A percentile compares a stretch with the other conserved stretches of the same genome.
Conservation (phyloP, 495 filamentous ascomycete genomes). For the Neurospora sp. region DNA sequence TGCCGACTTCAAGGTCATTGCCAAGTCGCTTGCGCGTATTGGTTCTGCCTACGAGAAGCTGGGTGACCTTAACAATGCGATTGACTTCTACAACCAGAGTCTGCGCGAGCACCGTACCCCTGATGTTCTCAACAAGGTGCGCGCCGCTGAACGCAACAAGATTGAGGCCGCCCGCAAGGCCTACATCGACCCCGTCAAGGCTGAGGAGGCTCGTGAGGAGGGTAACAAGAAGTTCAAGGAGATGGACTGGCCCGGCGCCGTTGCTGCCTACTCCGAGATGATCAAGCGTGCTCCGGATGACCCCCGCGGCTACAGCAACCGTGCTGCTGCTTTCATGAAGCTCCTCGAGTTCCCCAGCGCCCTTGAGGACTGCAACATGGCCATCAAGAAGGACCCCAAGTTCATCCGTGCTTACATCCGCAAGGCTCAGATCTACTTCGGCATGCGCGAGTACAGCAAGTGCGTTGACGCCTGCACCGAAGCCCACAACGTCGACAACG, state of each 20-base stretch:
- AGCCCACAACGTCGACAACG: conserved; percentile 63
- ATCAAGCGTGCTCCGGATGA: conserved; percentile 89
- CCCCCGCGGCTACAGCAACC: conserved; percentile 92
- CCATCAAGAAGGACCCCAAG: conserved; percentile 79
- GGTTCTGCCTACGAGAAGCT: conserved; percentile 84
- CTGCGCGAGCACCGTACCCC: conserved; percentile 95
- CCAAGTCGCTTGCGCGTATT: conserved; percentile 92
- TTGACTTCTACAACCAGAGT: conserved; percentile 85
- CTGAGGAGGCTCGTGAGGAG: conserved; percentile 89
- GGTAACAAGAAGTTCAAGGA: conserved; percentile 96
- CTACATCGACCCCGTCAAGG: conserved; percentile 84
- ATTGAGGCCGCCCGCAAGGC: conserved; percentile 63
- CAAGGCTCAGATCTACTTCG: conserved; percentile 86
- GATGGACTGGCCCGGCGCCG: conserved; percentile 89
- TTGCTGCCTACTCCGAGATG: conserved; percentile 95
- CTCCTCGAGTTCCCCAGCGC: conserved; percentile 90
- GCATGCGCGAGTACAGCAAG: conserved; percentile 95
- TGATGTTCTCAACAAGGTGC: conserved; percentile 85
- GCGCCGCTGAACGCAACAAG: conserved; percentile 85
- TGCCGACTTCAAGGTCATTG: conserved; percentile 94
- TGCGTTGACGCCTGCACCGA: conserved; percentile 83
- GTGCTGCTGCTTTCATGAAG: conserved; percentile 93
- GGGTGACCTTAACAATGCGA: conserved; percentile 68
- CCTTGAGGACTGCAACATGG: conserved; percentile 83
- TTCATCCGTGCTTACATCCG: conserved; percentile 94